phyloP scores from a whole-genome alignment of 208 protist species.

The Acanthamoeba culbertsoni region DNA sequence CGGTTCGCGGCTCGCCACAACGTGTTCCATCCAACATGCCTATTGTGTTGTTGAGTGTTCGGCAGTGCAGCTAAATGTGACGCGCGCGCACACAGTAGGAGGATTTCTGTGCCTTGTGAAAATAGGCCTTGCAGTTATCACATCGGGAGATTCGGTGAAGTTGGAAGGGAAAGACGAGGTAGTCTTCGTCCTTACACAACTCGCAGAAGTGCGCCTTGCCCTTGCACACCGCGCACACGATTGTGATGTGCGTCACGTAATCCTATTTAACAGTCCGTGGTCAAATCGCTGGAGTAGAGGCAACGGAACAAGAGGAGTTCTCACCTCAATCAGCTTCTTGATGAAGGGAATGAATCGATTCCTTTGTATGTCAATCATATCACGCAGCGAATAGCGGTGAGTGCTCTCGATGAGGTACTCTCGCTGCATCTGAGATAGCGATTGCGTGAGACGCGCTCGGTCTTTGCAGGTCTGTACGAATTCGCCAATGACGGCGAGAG shows the following conservation, averaged over 20 bases:
- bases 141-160: background rate
- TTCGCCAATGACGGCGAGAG: background rate
- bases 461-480: background rate
- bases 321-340: background rate
- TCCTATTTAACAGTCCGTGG: background rate
- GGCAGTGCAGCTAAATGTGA: no score
- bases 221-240: background rate
- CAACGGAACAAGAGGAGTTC: background rate
- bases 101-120: background rate
- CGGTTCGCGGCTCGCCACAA: background rate
- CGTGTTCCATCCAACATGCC: background rate
- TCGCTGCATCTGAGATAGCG: background rate
- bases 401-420: background rate
- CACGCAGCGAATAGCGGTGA: background rate
- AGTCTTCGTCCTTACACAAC: background rate
- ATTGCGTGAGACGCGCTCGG: background rate
- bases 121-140: background rate
- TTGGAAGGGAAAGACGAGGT: constrained; percentile 25
- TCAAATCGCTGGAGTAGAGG: background rate
- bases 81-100: no score
- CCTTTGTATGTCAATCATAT: background rate
- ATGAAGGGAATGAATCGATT: background rate
- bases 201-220: constrained; percentile 3
- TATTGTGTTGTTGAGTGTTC: background rate
- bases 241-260: background rate